A percentile compares a stretch with the other conserved stretches of the same genome.
phyloP scores from a whole-genome alignment of 371 early-diverging fungal genomes.

The Blyttiomyces sp. region DNA sequence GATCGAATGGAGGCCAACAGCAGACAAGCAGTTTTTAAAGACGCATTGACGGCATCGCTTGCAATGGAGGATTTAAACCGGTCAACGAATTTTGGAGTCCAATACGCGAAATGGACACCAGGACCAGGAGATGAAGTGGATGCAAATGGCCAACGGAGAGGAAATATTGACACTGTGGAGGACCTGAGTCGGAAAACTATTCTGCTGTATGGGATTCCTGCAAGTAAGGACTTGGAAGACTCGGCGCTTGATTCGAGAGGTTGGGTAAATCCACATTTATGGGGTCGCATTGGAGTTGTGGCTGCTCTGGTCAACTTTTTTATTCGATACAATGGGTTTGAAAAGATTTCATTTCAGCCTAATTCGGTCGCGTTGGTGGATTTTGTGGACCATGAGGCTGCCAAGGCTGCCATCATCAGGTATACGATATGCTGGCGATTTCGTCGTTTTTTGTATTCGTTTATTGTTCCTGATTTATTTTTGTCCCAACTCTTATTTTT shows the following conservation, averaged over 20 bases:
- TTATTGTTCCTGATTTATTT: not conserved
- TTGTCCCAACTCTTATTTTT: not conserved
- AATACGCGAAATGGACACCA: not conserved
- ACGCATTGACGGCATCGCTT: constrained; percentile 5
- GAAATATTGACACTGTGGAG: too few species aligned
- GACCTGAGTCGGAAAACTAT: not conserved
- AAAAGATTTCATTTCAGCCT: constrained; percentile 3
- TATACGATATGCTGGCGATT: not conserved
- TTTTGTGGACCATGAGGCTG: not conserved
- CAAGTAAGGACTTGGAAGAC: not conserved
- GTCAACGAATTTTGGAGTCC: not conserved
- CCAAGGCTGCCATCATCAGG: not conserved
- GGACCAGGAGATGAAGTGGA: not conserved
- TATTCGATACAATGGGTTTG: constrained; percentile 3
- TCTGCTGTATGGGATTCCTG: not conserved
- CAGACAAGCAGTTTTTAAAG: not conserved
- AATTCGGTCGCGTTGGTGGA: constrained; percentile 4
- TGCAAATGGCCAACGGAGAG: too few species aligned
- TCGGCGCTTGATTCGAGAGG: not conserved
- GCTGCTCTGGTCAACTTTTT: constrained; percentile 5
- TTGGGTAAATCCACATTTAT: not conserved
- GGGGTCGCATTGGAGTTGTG: constrained; percentile 4
- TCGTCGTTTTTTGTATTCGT: not conserved
- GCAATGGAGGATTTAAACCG: constrained; percentile 4
- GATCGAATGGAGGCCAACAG: not conserved